A percentile compares a stretch with the other conserved stretches of the same genome.
phyloP scores from a whole-genome alignment of 2,329 filamentous ascomycete species.

The Colletotrichum sp. region DNA sequence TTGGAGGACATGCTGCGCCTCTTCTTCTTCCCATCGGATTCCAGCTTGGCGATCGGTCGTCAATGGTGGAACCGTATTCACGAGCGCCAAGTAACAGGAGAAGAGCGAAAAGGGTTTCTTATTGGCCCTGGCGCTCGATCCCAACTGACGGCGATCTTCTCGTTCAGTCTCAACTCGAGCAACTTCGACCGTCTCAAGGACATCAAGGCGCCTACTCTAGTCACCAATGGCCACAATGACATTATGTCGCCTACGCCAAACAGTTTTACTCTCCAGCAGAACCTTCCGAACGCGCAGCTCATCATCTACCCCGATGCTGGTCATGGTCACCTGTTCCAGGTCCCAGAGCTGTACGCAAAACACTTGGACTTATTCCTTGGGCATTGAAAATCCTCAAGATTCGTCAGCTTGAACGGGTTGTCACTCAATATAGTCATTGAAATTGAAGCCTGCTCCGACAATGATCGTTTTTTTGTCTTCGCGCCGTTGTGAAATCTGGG shows the following conservation, averaged over 20 bases:
- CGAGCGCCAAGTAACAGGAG: neutral
- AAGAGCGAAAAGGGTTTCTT: neutral
- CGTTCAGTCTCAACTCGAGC: neutral
- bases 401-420: neutral
- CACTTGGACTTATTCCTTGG: neutral
- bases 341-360: neutral
- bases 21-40: neutral
- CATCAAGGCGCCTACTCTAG: neutral
- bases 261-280: neutral
- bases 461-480: neutral
- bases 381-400: neutral
- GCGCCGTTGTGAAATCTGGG: neutral
- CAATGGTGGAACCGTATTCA: neutral
- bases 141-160: neutral
- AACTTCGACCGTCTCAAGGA: neutral
- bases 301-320: neutral
- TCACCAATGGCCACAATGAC: neutral
- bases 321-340: neutral
- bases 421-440: neutral
- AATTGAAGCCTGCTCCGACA: fast-evolving
- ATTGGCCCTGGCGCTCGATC: neutral
- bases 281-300: neutral
- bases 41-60: neutral
- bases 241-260: neutral
- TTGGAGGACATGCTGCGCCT: neutral